phyloP scores from a whole-genome alignment of 345 rosid species.

The Gossypium thurberi region DNA sequence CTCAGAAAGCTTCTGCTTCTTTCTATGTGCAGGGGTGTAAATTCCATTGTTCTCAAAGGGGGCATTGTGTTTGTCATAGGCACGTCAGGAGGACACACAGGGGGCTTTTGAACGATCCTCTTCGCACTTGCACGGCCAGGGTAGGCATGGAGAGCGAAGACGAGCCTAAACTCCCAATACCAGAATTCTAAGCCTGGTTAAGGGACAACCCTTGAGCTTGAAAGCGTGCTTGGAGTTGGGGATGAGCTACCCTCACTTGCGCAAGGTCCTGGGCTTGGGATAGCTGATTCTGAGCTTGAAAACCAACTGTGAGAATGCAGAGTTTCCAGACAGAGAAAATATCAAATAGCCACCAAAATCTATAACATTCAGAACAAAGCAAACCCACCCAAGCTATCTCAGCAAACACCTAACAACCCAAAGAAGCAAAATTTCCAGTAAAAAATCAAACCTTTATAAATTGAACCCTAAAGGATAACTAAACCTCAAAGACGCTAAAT shows the following conservation, averaged over 20 bases:
- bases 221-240: conserved; percentile 78
- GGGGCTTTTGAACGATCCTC: conserved; percentile 66
- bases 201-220: conserved; percentile 62
- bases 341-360: not conserved
- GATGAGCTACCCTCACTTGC: conserved; percentile 30
- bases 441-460: not conserved
- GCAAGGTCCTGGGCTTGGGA: not conserved
- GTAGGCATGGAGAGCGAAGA: conserved; percentile 51
- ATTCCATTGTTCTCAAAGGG: conserved; percentile 72
- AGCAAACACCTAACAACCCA: not conserved
- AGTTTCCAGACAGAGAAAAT: not conserved
- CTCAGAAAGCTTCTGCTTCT: conserved; percentile 90
- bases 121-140: conserved; percentile 28
- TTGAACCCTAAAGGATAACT: not conserved
- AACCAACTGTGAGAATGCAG: conserved; percentile 32
- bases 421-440: not conserved
- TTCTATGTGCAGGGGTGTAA: conserved; percentile 64
- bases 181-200: conserved; percentile 47
- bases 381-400: not conserved
- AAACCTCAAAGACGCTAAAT: not conserved
- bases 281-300: conserved; percentile 23
- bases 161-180: conserved; percentile 52
- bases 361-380: not conserved
- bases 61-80: conserved; percentile 51
- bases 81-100: conserved; percentile 65